These are phyloP conservation scores for Nyssa sinensis DNA, from an alignment of 148 eudicot species.

Conservation along the genomic window DNA sequence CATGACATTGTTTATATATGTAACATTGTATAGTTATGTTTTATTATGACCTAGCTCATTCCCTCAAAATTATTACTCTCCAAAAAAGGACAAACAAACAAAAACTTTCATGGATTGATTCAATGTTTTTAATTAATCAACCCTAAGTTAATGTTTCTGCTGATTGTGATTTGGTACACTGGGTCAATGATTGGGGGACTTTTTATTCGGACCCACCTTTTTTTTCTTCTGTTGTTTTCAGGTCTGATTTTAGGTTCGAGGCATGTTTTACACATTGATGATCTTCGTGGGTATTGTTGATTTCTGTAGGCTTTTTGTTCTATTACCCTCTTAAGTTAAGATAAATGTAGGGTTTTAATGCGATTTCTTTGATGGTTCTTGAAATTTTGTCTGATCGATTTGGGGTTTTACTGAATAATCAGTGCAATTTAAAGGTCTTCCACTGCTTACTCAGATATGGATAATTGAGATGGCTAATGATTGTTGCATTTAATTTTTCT, in stretches of 20 bases:
- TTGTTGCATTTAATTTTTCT: neutral
- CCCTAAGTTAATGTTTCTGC: neutral
- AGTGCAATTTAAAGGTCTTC: neutral
- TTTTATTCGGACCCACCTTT: slow-evolving; percentile 24
- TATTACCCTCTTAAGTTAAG: neutral
- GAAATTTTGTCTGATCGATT: neutral
- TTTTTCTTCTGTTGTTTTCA: no score
- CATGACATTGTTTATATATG: slow-evolving; percentile 14
- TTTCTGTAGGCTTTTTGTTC: slow-evolving; percentile 5
- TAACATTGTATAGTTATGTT: slow-evolving; percentile 22
- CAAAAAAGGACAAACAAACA: slow-evolving; percentile 14
- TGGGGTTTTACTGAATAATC: neutral
- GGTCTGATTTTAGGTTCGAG: slow-evolving; percentile 2
- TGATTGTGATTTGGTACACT: slow-evolving; percentile 17
- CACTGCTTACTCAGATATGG: slow-evolving; percentile 4
- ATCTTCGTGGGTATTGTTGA: slow-evolving; percentile 7
- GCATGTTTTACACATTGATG: slow-evolving; percentile 8
- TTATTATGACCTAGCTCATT: slow-evolving; percentile 25
- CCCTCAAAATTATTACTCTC: slow-evolving; percentile 3
- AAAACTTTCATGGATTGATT: neutral
- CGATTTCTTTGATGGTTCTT: neutral
- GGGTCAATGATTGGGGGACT: slow-evolving; percentile 12
- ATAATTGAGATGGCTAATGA: slow-evolving; percentile 2
- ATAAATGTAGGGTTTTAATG: neutral
- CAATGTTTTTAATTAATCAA: slow-evolving; percentile 6